Evolutionary conservation across 139 green algal species (phyloP).

Genomic region (Chloropicon primus): DNA sequence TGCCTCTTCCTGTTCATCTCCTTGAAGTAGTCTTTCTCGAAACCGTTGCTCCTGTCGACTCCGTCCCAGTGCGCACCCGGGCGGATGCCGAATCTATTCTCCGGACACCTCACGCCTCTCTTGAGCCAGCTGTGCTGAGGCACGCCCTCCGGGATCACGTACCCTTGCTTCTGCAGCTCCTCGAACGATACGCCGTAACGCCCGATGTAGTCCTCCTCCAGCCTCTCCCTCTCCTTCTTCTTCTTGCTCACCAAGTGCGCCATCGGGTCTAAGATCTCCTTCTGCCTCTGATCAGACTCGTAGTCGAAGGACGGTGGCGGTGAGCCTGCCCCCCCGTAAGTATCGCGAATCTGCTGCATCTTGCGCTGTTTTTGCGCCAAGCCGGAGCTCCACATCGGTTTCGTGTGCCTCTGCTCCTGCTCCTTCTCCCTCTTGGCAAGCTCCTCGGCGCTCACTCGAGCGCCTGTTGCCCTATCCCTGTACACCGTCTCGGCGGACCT

Average conservation of each 20-base stretch:
- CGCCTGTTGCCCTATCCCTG: neutral
- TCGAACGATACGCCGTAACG: constrained; percentile 4
- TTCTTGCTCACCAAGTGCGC: constrained; percentile 46
- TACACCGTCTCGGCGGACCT: neutral
- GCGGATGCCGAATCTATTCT: constrained; percentile 60
- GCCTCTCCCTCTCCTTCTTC: constrained; percentile 3
- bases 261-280: constrained; percentile 73
- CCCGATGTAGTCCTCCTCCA: constrained; percentile 23
- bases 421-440: constrained; percentile 7
- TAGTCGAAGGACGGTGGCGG: constrained; percentile 22
- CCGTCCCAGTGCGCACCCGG: constrained; percentile 95
- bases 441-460: neutral
- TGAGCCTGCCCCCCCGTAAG: neutral
- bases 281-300: constrained; percentile 41
- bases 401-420: constrained; percentile 1
- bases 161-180: constrained; percentile 39
- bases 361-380: neutral
- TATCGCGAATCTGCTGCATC: neutral
- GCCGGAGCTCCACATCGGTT: neutral
- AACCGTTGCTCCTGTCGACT: constrained; percentile 85
- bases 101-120: constrained; percentile 48
- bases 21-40: constrained; percentile 72
- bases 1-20: constrained; percentile 20
- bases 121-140: constrained; percentile 83
- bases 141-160: constrained; percentile 80